Evolutionary conservation across 129 eudicot genomes (phyloP), one percentile per base, ranked within the genome.

Genomic region (Calendula officinalis): DNA sequence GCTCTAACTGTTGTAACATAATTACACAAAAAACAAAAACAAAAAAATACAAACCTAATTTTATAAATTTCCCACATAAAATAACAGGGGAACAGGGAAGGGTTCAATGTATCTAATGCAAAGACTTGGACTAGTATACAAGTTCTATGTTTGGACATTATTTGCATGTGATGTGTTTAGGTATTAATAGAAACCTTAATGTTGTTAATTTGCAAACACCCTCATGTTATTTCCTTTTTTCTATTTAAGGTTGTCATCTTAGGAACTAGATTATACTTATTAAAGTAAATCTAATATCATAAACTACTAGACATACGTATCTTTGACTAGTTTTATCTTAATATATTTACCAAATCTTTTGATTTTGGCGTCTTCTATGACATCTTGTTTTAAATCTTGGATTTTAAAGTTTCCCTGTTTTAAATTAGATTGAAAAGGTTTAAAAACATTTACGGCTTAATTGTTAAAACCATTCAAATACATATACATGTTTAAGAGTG

Each of bases 191-290:
- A 65, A 73, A 65, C 72, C 55, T 38, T 56, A 56, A 48, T 73
- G 78, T 73, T 73, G 59, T 52, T 73, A 60, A 73, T 73, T 73
- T 58, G 61, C 72, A 73, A 73, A 73, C 78, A 73, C 37, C 45
- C 66, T 60, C 78, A 65, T 73, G 62, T 56, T 64, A 12, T 13
- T 13, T 35, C n/a, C 46, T 40, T 53, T 50, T 73, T 72, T 53
- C 56, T 72, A 63, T 72, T 72, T 53, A 54, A 65, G 69, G 70
- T 54, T 53, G 64, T 63, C 70, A 65, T 73, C 62, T 50, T 49
- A 48, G 61, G 55, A 47, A 35, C 58, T 34, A 68, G 33, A 68
- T 45, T 43, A 56, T 68, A 56, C 45, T 55, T 68, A 33, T 55
- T 68, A 33, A 45, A 68, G 55, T 45, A 56, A 32, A 37, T 44